Percentiles rank a stretch among this genome's conserved stretches.
phyloP scores from a whole-genome alignment of 441 rosid genomes.

The Croton setiger region DNA sequence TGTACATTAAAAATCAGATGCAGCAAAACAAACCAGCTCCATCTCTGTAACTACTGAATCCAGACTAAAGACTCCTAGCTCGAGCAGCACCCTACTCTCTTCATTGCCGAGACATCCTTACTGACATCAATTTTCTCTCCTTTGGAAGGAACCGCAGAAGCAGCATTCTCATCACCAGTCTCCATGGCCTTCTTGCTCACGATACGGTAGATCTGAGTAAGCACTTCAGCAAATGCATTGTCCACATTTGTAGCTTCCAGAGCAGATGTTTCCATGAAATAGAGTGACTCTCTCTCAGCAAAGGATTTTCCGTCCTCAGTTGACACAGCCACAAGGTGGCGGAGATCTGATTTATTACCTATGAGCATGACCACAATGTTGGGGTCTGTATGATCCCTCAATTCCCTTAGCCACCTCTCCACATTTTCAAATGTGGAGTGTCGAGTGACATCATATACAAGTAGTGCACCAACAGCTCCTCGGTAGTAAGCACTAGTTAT shows the following conservation, averaged over 20 bases:
- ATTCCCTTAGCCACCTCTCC: constrained; percentile 77
- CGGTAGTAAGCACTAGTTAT: constrained; percentile 89
- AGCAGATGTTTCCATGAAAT: constrained; percentile 90
- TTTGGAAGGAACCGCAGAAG: constrained; percentile 55
- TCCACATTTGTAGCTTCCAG: constrained; percentile 79
- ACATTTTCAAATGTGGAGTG: constrained; percentile 75
- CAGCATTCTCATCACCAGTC: constrained; percentile 43
- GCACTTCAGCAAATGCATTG: constrained; percentile 75
- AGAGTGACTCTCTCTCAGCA: constrained; percentile 69
- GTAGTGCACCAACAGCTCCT: constrained; percentile 86
- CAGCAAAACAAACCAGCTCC: constrained; percentile 24
- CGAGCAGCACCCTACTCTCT: constrained; percentile 81
- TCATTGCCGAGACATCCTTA: constrained; percentile 78
- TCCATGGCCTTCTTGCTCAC: constrained; percentile 90
- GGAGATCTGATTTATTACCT: constrained; percentile 83
- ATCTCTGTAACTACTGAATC: constrained; percentile 17
- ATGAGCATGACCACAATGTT: constrained; percentile 85
- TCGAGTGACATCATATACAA: constrained; percentile 78
- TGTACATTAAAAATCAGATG: constrained; percentile 21
- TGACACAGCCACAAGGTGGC: constrained; percentile 78
- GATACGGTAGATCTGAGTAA: constrained; percentile 68
- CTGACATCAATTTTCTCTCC: constrained; percentile 79
- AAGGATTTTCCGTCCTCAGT: constrained; percentile 78
- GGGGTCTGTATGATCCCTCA: constrained; percentile 84
- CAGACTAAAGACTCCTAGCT: constrained; percentile 34